Evolutionary conservation across 2,329 filamentous ascomycete species (phyloP).

Genomic region (Phyllosticta paracitricarpa): DNA sequence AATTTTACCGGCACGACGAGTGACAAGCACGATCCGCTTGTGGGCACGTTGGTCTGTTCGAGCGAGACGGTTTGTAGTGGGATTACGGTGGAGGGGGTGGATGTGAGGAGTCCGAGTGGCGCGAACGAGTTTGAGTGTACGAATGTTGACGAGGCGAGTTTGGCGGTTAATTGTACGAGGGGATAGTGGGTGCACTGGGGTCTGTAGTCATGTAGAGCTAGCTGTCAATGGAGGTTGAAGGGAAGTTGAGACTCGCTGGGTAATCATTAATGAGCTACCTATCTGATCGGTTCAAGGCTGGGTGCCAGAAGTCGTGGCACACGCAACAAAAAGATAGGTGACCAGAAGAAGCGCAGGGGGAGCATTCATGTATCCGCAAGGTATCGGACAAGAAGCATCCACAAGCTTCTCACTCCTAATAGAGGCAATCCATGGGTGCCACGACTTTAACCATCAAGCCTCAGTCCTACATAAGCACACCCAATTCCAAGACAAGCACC

Average conservation of each 20-base stretch:
- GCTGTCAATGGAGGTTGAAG: not conserved
- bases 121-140: conserved; percentile 5
- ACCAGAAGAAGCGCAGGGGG: not conserved
- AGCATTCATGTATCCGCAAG: no score
- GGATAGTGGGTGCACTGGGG: not conserved
- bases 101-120: conserved; percentile 35
- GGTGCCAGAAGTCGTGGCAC: not conserved
- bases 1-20: conserved; percentile 48
- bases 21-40: conserved; percentile 31
- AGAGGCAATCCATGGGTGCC: no score
- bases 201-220: not conserved
- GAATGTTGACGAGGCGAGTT: conserved; percentile 1
- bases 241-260: no score
- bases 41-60: conserved; percentile 36
- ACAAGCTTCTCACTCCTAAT: no score
- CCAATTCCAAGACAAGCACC: no score
- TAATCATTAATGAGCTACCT: no score
- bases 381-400: no score
- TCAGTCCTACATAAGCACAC: no score
- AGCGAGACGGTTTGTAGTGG: conserved; percentile 38
- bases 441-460: no score
- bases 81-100: conserved; percentile 46
- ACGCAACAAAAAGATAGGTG: not conserved
- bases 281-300: no score
- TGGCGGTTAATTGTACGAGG: conserved; percentile 3